Conservation (phyloP, 139 green algal species). For the Tetraselmis chui region DNA sequence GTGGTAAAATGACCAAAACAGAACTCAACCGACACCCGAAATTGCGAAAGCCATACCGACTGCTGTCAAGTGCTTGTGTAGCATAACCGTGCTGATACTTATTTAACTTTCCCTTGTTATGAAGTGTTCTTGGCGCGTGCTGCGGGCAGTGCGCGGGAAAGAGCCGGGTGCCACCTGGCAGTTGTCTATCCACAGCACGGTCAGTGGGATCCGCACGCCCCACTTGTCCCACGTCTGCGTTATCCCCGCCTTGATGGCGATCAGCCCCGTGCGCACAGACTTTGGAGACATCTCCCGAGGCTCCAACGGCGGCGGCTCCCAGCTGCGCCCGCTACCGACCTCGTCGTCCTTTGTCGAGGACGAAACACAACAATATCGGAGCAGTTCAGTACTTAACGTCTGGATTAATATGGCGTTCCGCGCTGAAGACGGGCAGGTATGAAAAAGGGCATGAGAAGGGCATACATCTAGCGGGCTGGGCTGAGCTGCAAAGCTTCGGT, state of each 20-base stretch:
- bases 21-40: no score
- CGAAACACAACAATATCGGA: no score
- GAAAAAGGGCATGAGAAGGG: no score
- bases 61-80: no score
- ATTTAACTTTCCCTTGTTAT: no score
- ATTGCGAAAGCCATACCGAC: no score
- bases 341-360: background rate
- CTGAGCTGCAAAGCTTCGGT: background rate
- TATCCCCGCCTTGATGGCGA: constrained; percentile 95
- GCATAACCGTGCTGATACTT: no score
- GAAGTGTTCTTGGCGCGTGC: no score
- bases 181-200: constrained; percentile 93
- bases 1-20: no score
- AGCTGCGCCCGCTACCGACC: background rate
- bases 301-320: constrained; percentile 23
- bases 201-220: constrained; percentile 78
- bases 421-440: no score
- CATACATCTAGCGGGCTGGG: background rate
- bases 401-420: no score
- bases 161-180: constrained; percentile 61
- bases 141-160: background rate
- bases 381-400: no score
- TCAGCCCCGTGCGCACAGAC: constrained; percentile 59
- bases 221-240: constrained; percentile 92
- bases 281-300: constrained; percentile 14